These are phyloP conservation scores for Friedmanniomyces simplex DNA, from an alignment of 495 filamentous ascomycete genomes.

Conservation along the genomic window DNA sequence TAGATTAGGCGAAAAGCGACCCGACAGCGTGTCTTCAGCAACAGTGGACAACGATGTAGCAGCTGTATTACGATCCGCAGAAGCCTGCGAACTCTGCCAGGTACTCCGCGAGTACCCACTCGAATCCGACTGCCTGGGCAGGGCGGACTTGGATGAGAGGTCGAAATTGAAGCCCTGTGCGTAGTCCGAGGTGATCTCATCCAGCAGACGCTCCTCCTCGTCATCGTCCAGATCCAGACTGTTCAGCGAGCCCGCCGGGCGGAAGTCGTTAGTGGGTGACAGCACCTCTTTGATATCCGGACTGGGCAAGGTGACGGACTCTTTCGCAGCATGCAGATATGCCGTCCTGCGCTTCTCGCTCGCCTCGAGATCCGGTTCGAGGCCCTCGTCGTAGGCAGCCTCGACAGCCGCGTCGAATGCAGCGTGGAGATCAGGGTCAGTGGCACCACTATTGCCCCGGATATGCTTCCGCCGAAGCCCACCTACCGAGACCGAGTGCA, in stretches of 20 bases:
- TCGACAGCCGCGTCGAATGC: slow-evolving; percentile 93
- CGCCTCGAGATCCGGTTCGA: slow-evolving; percentile 57
- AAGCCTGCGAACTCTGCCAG: slow-evolving; percentile 78
- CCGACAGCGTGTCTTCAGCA: slow-evolving; percentile 45
- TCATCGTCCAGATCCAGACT: slow-evolving; percentile 18
- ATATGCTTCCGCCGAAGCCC: slow-evolving; percentile 57
- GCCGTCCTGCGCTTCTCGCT: slow-evolving; percentile 10
- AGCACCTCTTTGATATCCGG: slow-evolving; percentile 31
- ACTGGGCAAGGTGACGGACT: slow-evolving; percentile 7
- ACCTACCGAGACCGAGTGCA: slow-evolving; percentile 66
- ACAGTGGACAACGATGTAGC: slow-evolving; percentile 67
- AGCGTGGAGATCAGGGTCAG: slow-evolving; percentile 88
- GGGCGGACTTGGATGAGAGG: slow-evolving; percentile 56
- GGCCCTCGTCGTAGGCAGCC: slow-evolving; percentile 88
- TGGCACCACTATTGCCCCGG: slow-evolving; percentile 57
- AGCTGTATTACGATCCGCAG: slow-evolving; percentile 54
- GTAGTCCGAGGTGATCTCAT: slow-evolving; percentile 85
- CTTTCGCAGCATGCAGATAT: slow-evolving; percentile 50
- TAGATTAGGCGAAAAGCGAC: slow-evolving; percentile 9
- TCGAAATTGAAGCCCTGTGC: slow-evolving; percentile 69
- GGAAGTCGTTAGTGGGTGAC: slow-evolving; percentile 18
- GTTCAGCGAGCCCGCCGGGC: slow-evolving; percentile 2
- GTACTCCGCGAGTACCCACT: slow-evolving; percentile 75
- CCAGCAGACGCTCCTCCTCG: slow-evolving; percentile 82
- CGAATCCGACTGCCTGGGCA: slow-evolving; percentile 82